Base-by-base conservation (phyloP, 768 basidiomycete species). In the Sarcodon aspratus region DNA sequence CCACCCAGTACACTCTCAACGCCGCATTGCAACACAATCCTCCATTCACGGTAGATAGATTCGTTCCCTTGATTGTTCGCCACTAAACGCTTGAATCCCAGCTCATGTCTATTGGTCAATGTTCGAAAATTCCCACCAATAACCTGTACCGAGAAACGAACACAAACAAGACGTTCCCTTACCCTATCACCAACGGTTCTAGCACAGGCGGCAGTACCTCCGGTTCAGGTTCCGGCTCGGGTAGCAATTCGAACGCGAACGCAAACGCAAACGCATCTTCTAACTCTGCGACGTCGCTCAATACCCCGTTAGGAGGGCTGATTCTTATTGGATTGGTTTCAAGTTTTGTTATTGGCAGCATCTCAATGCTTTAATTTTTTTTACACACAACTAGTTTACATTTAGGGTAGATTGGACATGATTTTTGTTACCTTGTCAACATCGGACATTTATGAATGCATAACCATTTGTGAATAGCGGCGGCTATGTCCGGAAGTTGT, bases 101-200 rank as follows among this genome's bases (percentile, higher is more conserved):
- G 79, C 69, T 86, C 52, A 72, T 82, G 66, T 71, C 88, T 36
- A 85, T 97, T 60, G 85, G 89, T 31, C 57, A 78, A 50, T 98
- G 95, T 73, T 71, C 75, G 49, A 74, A 73, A 46, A 73, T 80
- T 56, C 74, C 79, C 6, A 57, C 74, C 17, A 65, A 69, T 33
- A 76, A 95, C 61, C 68, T 93, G 37, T 98, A 96, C 69, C 69
- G 81, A 44, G 94, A 97, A 69, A 87, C 82, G 27, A 89, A 79
- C 55, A 69, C 69, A 50, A 93, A 94, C 64, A 59, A 56, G 17
- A 68, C 80, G 0, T 86, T 85, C 75, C 81, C 80, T 15, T 74
- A 66, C 32, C 59, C 62, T 32, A 45, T 15, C 1, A 44, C 50
- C 11, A 34, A 37, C 32, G 50, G 42, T 11, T 40, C 42, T 21